Percentiles rank a stretch among this genome's conserved stretches.
Evolutionary conservation across 2,329 filamentous ascomycete species (phyloP).

Genomic region (Neofusicoccum laricinum): DNA sequence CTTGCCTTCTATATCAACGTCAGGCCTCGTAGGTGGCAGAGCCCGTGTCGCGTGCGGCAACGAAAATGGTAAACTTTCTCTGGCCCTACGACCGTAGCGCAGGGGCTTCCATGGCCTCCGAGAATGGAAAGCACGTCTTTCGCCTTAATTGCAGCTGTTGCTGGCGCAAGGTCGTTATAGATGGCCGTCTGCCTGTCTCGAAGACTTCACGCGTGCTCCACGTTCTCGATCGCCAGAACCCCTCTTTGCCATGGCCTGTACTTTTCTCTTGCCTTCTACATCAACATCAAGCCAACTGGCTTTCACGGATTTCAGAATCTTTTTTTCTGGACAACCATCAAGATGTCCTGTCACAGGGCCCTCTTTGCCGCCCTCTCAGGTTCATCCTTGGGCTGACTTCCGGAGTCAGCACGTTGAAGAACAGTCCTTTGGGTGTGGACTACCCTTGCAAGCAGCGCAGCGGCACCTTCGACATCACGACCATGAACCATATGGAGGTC

Average conservation of each 20-base stretch:
- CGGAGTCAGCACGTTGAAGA: constrained; percentile 48
- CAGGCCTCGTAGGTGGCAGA: constrained; percentile 77
- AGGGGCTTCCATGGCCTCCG: constrained; percentile 59
- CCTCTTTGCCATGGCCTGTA: constrained; percentile 83
- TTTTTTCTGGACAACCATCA: too few relatives aligned
- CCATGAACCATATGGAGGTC: constrained; percentile 60
- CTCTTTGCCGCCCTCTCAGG: too few relatives aligned
- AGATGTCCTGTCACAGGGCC: too few relatives aligned
- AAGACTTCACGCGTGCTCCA: constrained; percentile 73
- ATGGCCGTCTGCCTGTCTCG: constrained; percentile 81
- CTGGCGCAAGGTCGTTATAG: constrained; percentile 84
- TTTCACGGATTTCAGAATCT: too few relatives aligned
- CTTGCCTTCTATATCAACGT: too few relatives aligned
- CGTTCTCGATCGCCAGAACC: constrained; percentile 81
- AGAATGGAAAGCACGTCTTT: constrained; percentile 84
- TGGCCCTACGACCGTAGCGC: constrained; percentile 68
- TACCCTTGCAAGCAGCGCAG: constrained; percentile 75
- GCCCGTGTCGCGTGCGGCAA: constrained; percentile 67
- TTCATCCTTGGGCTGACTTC: constrained; percentile 57
- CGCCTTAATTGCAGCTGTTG: constrained; percentile 70
- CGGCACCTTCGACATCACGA: constrained; percentile 44
- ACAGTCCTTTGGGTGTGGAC: constrained; percentile 68
- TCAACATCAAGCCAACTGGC: too few relatives aligned
- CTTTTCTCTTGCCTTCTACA: constrained; percentile 39
- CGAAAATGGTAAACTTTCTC: constrained; percentile 63